Conservation (phyloP, 805 yeast species). For the Kockiozyma suomiensis region DNA sequence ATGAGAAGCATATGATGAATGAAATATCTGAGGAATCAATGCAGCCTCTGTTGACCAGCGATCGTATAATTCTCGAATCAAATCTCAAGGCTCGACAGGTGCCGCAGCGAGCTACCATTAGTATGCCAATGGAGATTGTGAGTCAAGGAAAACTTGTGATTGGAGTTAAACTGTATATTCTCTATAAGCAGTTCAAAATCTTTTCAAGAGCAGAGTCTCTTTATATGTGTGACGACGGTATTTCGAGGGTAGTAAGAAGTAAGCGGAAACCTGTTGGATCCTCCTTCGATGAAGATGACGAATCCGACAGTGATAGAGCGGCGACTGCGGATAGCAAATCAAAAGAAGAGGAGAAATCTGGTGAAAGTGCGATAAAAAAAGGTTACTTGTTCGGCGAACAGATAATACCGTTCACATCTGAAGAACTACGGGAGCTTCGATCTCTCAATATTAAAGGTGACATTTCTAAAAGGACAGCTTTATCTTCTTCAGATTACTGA, state of each 20-base stretch:
- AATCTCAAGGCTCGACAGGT: slow-evolving; percentile 62
- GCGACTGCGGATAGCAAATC: not conserved
- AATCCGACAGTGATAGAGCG: not conserved
- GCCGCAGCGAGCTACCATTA: slow-evolving; percentile 63
- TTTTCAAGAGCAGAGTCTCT: slow-evolving; percentile 54
- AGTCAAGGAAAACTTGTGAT: slow-evolving; percentile 59
- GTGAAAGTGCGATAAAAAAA: no score
- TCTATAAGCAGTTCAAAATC: slow-evolving; percentile 60
- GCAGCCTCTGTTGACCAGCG: slow-evolving; percentile 32
- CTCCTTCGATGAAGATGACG: not conserved
- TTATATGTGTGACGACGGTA: slow-evolving; percentile 39
- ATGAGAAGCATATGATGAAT: not conserved
- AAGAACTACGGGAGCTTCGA: slow-evolving; percentile 45
- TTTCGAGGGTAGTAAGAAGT: slow-evolving; percentile 1
- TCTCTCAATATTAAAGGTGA: slow-evolving; percentile 37
- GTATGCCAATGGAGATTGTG: slow-evolving; percentile 47
- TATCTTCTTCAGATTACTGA: not conserved
- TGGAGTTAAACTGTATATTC: slow-evolving; percentile 70
- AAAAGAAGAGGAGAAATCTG: not conserved
- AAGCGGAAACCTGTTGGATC: not conserved
- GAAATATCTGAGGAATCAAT: slow-evolving; percentile 13
- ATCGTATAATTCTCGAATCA: slow-evolving; percentile 37
- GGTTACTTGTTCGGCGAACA: slow-evolving; percentile 55
- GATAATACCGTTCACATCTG: slow-evolving; percentile 46
- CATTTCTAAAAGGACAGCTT: no score